Percentiles rank a stretch among this genome's conserved stretches.
Conservation (phyloP, 495 filamentous ascomycete genomes). For the Cetradonia linearis region DNA sequence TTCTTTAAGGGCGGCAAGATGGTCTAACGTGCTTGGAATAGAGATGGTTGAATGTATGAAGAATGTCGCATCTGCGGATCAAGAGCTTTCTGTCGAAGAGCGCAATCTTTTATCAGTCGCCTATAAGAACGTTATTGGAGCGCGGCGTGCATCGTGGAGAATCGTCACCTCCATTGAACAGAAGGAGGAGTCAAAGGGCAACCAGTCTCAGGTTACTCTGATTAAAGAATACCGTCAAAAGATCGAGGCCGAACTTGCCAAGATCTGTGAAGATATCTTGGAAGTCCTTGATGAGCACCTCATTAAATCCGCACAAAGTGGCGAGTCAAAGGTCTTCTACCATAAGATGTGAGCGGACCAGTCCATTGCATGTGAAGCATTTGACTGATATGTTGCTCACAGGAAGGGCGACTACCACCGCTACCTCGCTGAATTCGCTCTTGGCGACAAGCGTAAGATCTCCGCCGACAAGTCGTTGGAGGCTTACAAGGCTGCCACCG, state of each 20-base stretch:
- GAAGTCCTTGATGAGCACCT: conserved; percentile 93
- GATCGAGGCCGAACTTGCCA: conserved; percentile 96
- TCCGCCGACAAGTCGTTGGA: conserved; percentile 94
- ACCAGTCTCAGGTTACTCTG: conserved; percentile 77
- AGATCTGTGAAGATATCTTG: conserved; percentile 99
- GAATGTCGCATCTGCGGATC: conserved; percentile 89
- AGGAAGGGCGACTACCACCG: conserved; percentile 99
- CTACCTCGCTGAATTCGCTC: conserved; percentile 96
- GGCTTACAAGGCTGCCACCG: conserved; percentile 96
- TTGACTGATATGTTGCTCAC: conserved; percentile 15
- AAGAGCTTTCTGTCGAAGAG: conserved; percentile 98
- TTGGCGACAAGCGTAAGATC: conserved; percentile 94
- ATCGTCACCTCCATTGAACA: conserved; percentile 99
- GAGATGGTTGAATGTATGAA: conserved; percentile 99
- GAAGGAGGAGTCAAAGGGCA: conserved; percentile 99
- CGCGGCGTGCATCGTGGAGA: conserved; percentile 97
- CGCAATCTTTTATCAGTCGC: conserved; percentile 97
- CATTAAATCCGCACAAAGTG: conserved; percentile 90
- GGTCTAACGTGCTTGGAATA: conserved; percentile 31
- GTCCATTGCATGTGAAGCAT: neutral
- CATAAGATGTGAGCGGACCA: conserved; percentile 81
- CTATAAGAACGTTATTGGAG: conserved; percentile 99
- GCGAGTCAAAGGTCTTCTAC: conserved; percentile 99
- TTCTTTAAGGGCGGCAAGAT: neutral
- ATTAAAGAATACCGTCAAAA: conserved; percentile 99